A percentile compares a stretch with the other conserved stretches of the same genome.
Evolutionary conservation across 148 eudicot genomes (phyloP).

Genomic region (Limonium bicolor): DNA sequence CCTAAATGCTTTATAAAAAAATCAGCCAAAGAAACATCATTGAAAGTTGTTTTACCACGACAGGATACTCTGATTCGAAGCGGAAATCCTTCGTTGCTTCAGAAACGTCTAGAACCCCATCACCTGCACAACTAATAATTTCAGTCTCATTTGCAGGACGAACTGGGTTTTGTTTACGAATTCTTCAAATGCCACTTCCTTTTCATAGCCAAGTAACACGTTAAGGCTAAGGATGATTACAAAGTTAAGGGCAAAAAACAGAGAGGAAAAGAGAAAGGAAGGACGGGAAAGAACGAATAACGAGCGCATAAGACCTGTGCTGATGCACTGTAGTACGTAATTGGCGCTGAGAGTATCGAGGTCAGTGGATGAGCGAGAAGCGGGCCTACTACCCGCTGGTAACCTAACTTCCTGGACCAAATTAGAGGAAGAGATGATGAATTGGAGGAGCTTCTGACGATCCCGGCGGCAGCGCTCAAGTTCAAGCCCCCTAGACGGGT

Average conservation of each 20-base stretch:
- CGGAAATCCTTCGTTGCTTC: constrained; percentile 34
- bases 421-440: constrained; percentile 41
- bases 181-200: neutral
- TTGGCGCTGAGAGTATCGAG: constrained; percentile 53
- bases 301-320: constrained; percentile 21
- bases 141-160: neutral
- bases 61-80: constrained; percentile 40
- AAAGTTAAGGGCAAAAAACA: neutral
- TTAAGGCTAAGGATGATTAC: no score
- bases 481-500: constrained; percentile 8
- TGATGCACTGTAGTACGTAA: constrained; percentile 44
- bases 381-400: constrained; percentile 21
- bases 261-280: neutral
- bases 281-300: neutral
- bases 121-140: constrained; percentile 25
- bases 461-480: constrained; percentile 45
- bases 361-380: constrained; percentile 24
- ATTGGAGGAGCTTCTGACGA: constrained; percentile 58
- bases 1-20: neutral
- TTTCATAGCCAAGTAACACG: neutral
- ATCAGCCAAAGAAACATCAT: neutral
- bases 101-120: constrained; percentile 63
- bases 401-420: constrained; percentile 31
- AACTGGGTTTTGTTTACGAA: no score
- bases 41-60: constrained; percentile 27